Base-by-base conservation (phyloP, 495 filamentous ascomycete species). In the Talaromyces wortmannii region DNA sequence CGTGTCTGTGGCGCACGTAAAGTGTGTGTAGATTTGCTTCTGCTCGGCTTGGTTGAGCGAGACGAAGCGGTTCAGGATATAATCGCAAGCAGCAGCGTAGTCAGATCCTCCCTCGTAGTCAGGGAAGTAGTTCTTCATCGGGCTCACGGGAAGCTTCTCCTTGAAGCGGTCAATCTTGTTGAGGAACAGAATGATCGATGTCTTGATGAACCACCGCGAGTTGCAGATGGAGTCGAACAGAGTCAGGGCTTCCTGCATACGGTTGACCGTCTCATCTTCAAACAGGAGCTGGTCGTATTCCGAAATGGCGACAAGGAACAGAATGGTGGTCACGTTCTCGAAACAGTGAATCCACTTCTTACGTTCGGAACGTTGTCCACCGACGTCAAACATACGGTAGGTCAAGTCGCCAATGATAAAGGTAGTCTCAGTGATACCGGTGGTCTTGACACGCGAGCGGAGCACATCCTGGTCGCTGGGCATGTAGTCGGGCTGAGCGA, bases 271-370 rank as follows among this genome's bases (percentile, higher is more conserved):
- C 67, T 81, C 78, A 57, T 98, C 94, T 72, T 98, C 94, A 68
- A 98, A 96, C 18, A 98, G 82, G 60, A 97, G 79, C 74, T 97
- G 94, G 69, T 98, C 94, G 80, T 98, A 98, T 69, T 96, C 94
- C 64, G 94, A 97, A 68, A 98, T 98, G 70, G 94, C 94, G 55
- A 97, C 94, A 55, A 98, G 74, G 85, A 98, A 98, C 36, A 98
- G 88, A 62, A 98, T 96, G 15, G 94, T 96, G 46, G 92, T 96
- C 65, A 98, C 94, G 63, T 98, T 97, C 78, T 98, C 94, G 76
- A 98, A 98, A 79, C 92, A 96, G 78, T 99, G 94, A 57, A 99
- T 99, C 94, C 94, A 99, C 86, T 99, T 99, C 87, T 99, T 99
- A 60, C 94, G 88, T 74, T 99, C 94, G 1, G 95, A 97, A 62